Evolutionary conservation across 176 grass and related monocot species (phyloP), one percentile per base, ranked within the genome.

Genomic region (Musa beccarii): DNA sequence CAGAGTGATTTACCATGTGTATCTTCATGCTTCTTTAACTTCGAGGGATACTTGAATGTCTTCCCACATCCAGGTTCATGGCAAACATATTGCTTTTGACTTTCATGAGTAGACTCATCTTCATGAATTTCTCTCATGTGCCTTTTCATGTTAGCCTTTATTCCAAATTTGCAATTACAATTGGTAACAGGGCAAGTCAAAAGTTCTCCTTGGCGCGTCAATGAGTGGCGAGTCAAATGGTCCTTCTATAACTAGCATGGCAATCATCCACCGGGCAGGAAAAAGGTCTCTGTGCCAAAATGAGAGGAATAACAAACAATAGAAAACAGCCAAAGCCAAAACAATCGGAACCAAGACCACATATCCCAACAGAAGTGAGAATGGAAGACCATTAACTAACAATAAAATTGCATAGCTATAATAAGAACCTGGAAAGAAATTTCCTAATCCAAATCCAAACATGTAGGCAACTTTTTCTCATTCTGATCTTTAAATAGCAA

Each of bases 11-110:
- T 92, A 89, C 90, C 84, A 86, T 92, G 90, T 1, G 82, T 68
- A 2, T 85, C 90, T 82, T 92, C 86, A 1, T 92, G 86, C 79
- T 89, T 92, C 81, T 75, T 92, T 53, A 92, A 76, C 79, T 43
- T 86, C 9, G 90, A 92, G 65, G 77, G 24, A 72, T 92, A 92
- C 82, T 82, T 92, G 65, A 92, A 89, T 66, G 26, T 75, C 76
- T 87, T 89, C 79, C 76, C 86, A 84, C 90, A 92, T 10, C 86
- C 89, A 16, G 78, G 75, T 76, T 92, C 90, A 69, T 83, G 50
- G 10, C 90, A 92, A 72, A 86, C 66, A 78, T 54, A 83, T n/a
- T 81, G 76, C 65, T 84, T 79, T 59, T 63, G 53, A 62, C 55
- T 68, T 79, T 89, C 80, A 57, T 11, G 25, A 5, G 4, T 34